Conservation (phyloP, 2,329 filamentous ascomycete genomes). For the Polytolypa hystricis region DNA sequence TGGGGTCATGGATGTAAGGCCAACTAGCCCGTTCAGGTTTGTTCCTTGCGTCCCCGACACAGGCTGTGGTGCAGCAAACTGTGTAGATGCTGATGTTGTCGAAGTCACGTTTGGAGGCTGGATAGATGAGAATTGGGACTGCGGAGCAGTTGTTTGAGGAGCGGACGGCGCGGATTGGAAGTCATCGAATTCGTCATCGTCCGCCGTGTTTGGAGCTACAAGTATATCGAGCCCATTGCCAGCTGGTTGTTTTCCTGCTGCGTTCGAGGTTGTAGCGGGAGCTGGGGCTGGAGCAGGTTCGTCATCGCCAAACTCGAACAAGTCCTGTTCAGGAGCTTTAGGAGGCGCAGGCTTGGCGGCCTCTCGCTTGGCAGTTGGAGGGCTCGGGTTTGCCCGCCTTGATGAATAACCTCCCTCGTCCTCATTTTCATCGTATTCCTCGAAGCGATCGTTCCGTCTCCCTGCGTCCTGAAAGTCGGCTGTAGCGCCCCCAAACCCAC, state of each 20-base stretch:
- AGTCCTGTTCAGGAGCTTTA: conserved; percentile 80
- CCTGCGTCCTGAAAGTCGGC: conserved; percentile 59
- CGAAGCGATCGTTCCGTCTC: conserved; percentile 62
- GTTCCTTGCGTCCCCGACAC: conserved; percentile 71
- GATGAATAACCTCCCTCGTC: conserved; percentile 53
- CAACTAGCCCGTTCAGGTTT: conserved; percentile 68
- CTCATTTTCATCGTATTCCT: conserved; percentile 95
- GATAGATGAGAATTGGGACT: conserved; percentile 29
- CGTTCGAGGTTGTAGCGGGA: conserved; percentile 33
- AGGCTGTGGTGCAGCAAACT: conserved; percentile 73
- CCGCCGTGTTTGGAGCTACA: conserved; percentile 40
- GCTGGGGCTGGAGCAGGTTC: conserved; percentile 49
- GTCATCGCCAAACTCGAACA: conserved; percentile 76
- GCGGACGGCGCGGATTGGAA: conserved; percentile 73
- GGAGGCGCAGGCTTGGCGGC: conserved; percentile 57
- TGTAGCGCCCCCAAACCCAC: conserved; percentile 73
- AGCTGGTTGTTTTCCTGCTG: conserved; percentile 35
- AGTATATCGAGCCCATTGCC: conserved; percentile 40
- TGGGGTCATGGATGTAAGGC: conserved; percentile 71
- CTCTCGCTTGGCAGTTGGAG: conserved; percentile 29
- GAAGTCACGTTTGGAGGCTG: conserved; percentile 35
- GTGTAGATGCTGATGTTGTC: conserved; percentile 43
- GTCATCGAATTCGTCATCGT: conserved; percentile 94
- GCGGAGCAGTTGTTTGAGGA: conserved; percentile 22
- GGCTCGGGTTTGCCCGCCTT: conserved; percentile 36